Percentiles rank a stretch among this genome's conserved stretches.
These are phyloP conservation scores for Ambrosia trifida DNA, from an alignment of 129 eudicot genomes.

Conservation along the genomic window DNA sequence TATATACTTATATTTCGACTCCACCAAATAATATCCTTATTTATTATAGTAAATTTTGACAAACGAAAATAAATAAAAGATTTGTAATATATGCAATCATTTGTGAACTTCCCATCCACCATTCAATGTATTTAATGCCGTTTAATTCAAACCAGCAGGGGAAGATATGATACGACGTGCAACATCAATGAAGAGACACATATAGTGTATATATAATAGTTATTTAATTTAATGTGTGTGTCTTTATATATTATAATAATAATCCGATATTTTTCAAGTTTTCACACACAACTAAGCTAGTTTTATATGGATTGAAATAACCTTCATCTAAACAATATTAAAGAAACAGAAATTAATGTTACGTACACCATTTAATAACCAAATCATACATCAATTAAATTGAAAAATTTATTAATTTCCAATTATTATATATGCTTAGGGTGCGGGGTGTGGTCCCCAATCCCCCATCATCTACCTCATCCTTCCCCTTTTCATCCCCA, in stretches of 20 bases:
- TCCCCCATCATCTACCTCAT: too few species aligned
- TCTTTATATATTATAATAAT: too few species aligned
- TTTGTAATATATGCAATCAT: background rate
- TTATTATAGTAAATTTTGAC: background rate
- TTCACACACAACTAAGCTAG: background rate
- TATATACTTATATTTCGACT: background rate
- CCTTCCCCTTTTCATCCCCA: too few species aligned
- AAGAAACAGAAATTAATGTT: background rate
- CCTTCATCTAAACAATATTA: background rate
- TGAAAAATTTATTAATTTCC: too few species aligned
- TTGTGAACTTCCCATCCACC: background rate
- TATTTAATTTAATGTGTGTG: too few species aligned
- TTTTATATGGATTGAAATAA: too few species aligned
- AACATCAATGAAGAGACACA: too few species aligned
- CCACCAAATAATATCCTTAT: constrained; percentile 4
- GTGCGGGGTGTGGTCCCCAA: too few species aligned
- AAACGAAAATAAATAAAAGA: background rate
- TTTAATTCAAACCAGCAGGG: background rate
- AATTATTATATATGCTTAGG: too few species aligned
- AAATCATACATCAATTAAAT: too few species aligned
- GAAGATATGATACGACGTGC: background rate
- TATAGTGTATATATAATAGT: too few species aligned
- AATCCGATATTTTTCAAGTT: background rate
- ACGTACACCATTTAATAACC: too few species aligned
- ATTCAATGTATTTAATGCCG: background rate